Evolutionary conservation across 2,329 filamentous ascomycete species (phyloP).

Genomic region (Myriosclerotinia curreyana): DNA sequence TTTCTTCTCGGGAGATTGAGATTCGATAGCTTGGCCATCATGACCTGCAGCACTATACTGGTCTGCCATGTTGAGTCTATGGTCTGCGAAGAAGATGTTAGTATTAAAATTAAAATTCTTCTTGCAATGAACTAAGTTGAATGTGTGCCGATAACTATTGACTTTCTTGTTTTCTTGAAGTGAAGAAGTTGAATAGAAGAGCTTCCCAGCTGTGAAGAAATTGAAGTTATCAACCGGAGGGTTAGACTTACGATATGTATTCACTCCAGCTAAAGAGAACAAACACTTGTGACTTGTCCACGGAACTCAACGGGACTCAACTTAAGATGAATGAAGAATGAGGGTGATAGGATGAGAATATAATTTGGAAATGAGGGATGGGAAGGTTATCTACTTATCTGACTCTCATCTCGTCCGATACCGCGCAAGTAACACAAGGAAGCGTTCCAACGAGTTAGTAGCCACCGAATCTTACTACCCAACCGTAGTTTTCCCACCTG

Average conservation of each 20-base stretch:
- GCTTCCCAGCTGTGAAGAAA: neutral
- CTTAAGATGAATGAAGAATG: neutral
- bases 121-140: neutral
- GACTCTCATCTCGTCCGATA: conserved; percentile 4
- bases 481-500: neutral
- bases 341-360: neutral
- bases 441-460: neutral
- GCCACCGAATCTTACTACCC: neutral
- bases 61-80: conserved; percentile 15
- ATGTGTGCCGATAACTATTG: neutral
- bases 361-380: neutral
- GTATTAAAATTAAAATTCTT: neutral
- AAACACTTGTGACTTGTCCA: neutral
- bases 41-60: neutral
- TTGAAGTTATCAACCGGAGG: neutral
- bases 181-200: neutral
- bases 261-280: neutral
- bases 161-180: neutral
- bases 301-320: neutral
- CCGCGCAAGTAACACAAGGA: neutral
- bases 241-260: neutral
- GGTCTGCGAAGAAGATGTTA: neutral
- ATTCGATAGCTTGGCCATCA: conserved; percentile 24
- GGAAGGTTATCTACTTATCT: conserved; percentile 8
- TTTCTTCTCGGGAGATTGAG: conserved; percentile 30